phyloP scores from a whole-genome alignment of 257 asterid genomes.

The Nemophila menziesii region DNA sequence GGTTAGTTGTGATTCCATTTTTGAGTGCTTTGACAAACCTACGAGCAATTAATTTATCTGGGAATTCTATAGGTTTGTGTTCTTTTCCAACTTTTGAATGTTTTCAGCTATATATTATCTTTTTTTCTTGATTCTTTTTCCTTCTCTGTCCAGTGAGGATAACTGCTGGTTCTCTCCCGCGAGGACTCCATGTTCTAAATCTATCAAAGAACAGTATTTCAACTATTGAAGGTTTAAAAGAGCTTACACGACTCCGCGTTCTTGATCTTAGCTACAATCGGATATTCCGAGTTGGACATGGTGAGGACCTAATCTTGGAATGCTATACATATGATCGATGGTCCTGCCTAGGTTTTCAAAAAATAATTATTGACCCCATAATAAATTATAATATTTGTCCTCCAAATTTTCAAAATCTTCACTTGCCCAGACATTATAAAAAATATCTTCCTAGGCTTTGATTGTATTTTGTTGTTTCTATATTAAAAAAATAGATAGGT shows the following conservation, averaged over 20 bases:
- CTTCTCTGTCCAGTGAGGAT: constrained; percentile 45
- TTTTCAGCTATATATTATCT: constrained; percentile 4
- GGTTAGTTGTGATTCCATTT: constrained; percentile 79
- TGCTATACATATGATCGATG: background rate
- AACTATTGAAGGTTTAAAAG: constrained; percentile 80
- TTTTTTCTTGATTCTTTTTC: constrained; percentile 2
- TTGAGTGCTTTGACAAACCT: constrained; percentile 73
- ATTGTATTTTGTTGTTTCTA: too few relatives aligned
- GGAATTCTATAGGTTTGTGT: constrained; percentile 71
- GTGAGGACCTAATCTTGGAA: constrained; percentile 30
- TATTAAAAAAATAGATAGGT: too few relatives aligned
- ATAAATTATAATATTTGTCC: too few relatives aligned
- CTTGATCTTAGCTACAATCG: constrained; percentile 95
- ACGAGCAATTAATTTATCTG: constrained; percentile 79
- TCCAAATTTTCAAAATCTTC: too few relatives aligned
- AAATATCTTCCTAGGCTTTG: too few relatives aligned
- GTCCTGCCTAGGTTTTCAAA: constrained; percentile 5
- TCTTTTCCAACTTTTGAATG: background rate
- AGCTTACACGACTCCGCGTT: constrained; percentile 83
- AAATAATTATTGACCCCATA: too few relatives aligned
- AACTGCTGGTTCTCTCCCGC: constrained; percentile 89
- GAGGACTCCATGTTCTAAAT: constrained; percentile 84
- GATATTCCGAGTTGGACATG: constrained; percentile 77
- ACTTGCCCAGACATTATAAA: too few relatives aligned
- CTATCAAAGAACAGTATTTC: constrained; percentile 78